A percentile compares a stretch with the other conserved stretches of the same genome.
Conservation (phyloP, 2,329 filamentous ascomycete species). For the Laburnicola sp. region DNA sequence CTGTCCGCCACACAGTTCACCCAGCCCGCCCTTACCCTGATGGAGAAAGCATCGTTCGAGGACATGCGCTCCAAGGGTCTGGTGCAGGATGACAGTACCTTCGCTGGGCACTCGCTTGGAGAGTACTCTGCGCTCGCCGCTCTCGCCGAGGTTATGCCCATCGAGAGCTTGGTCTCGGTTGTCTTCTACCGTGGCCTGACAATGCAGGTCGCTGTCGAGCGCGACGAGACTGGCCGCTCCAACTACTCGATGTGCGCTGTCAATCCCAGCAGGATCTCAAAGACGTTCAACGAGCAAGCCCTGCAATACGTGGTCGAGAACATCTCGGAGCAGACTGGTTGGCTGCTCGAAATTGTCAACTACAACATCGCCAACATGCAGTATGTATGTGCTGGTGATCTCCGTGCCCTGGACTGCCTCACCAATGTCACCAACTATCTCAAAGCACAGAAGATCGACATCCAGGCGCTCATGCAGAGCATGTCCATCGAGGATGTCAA, state of each 20-base stretch:
- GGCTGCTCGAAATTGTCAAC: constrained; percentile 99
- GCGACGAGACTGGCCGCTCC: constrained; percentile 86
- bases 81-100: constrained; percentile 93
- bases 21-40: constrained; percentile 92
- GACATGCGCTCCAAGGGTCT: constrained; percentile 98
- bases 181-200: constrained; percentile 99
- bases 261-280: constrained; percentile 96
- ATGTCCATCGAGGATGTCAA: constrained; percentile 89
- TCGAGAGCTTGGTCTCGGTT: constrained; percentile 95
- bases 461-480: constrained; percentile 86
- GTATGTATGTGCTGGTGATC: constrained; percentile 69
- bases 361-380: constrained; percentile 76
- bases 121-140: constrained; percentile 98
- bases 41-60: constrained; percentile 99
- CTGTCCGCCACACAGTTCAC: constrained; percentile 98
- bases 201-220: constrained; percentile 98
- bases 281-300: constrained; percentile 97
- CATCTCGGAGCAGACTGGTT: constrained; percentile 89
- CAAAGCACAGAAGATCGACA: constrained; percentile 96
- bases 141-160: constrained; percentile 98
- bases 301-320: constrained; percentile 96
- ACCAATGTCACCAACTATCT: constrained; percentile 89
- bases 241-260: constrained; percentile 99
- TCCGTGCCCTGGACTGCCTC: constrained; percentile 66
- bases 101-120: constrained; percentile 95